These are phyloP conservation scores for Acanthamoeba culbertsoni DNA, from an alignment of 208 protist genomes.

Conservation along the genomic window DNA sequence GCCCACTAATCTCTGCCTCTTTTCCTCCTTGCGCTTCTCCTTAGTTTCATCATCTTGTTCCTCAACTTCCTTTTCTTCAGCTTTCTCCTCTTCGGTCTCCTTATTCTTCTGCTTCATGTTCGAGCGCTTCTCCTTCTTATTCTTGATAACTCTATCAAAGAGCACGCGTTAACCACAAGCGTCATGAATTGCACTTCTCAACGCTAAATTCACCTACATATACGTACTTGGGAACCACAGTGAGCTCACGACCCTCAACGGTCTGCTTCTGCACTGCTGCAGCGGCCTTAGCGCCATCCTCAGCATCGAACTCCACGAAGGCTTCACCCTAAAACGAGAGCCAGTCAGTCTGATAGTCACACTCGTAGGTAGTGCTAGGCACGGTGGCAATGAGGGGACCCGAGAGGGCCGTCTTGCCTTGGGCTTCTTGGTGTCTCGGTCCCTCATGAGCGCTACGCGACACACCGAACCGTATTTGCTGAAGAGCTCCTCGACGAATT, in stretches of 20 bases:
- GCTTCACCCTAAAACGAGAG: not conserved
- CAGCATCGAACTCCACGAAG: slow-evolving; percentile 33
- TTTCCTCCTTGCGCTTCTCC: not conserved
- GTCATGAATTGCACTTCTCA: no score
- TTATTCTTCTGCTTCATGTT: not conserved
- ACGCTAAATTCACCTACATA: no score
- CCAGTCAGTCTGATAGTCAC: not conserved
- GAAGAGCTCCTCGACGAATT: not conserved
- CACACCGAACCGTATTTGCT: not conserved
- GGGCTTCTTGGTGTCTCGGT: slow-evolving; percentile 23
- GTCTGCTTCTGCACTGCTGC: not conserved
- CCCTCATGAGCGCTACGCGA: not conserved
- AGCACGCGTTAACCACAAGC: no score
- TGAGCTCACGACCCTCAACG: not conserved
- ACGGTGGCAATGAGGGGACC: no score
- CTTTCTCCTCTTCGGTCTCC: not conserved
- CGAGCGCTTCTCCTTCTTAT: no score
- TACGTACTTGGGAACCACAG: not conserved
- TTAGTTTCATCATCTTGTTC: no score
- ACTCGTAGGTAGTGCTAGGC: no score
- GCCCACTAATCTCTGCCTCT: not conserved
- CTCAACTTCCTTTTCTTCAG: no score
- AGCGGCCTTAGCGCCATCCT: not conserved
- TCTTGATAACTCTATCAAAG: no score
- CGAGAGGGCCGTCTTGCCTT: not conserved